phyloP scores from a whole-genome alignment of 768 basidiomycete species.

The Tulasnella sp. region DNA sequence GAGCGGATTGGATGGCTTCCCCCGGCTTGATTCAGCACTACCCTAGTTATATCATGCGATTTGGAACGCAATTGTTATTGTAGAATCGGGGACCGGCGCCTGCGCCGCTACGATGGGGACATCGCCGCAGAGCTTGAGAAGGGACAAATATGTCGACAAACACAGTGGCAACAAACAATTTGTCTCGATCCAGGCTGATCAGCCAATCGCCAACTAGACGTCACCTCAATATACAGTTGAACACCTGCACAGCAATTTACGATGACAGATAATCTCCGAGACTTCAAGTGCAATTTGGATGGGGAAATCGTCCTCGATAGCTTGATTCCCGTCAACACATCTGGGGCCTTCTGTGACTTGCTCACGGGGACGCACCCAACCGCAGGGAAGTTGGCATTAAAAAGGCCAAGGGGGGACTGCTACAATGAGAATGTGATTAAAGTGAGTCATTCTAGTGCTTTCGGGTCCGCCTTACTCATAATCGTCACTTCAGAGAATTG shows the following conservation, averaged over 20 bases:
- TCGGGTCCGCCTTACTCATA: background rate
- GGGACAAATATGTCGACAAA: background rate
- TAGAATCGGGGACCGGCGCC: too few relatives aligned
- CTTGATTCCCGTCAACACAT: background rate
- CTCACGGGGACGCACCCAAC: background rate
- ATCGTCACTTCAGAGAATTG: background rate
- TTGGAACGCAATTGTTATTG: too few relatives aligned
- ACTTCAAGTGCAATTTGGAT: background rate
- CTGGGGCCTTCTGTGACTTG: background rate
- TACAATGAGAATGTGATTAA: background rate
- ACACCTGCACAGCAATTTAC: background rate
- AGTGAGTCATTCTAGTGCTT: background rate
- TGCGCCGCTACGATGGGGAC: too few relatives aligned
- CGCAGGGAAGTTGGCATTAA: background rate
- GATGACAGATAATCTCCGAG: too few relatives aligned
- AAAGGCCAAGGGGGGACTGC: background rate
- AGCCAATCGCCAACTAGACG: background rate
- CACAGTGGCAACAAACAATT: background rate
- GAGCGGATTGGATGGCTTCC: too few relatives aligned
- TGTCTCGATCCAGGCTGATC: background rate
- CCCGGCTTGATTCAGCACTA: too few relatives aligned
- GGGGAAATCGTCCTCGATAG: background rate
- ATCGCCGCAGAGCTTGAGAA: too few relatives aligned
- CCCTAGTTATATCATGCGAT: too few relatives aligned
- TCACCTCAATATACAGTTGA: background rate